Evolutionary conservation across 768 basidiomycete genomes (phyloP), one percentile per base, ranked within the genome.

Genomic region (Pholiota conissans): DNA sequence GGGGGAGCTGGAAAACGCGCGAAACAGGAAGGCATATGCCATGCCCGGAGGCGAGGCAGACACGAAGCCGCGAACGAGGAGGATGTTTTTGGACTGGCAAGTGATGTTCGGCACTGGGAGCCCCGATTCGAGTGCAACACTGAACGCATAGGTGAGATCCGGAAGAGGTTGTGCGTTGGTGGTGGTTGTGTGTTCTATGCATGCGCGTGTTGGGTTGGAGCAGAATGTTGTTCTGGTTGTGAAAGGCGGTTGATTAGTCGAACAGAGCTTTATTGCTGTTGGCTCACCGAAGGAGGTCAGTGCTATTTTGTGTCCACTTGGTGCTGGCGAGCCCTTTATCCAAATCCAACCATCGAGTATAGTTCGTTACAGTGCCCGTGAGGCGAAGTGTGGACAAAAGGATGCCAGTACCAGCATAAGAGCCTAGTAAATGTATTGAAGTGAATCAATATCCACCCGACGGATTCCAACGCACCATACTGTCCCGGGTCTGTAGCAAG

Each of bases 261-360:
- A 22, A 48, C n/a, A n/a, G 5, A 48, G 9, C 27, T 26, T 6
- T 9, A 24, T 22, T 18, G 20, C 14, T 48, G 14, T 10, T 18
- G 29, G 56, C 67, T 47, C 64, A 86, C 88, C 89, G 78, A 52
- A 73, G 68, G 46, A 83, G 83, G 13, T 73, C 70, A 6, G 65
- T 67, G 22, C 74, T 75, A 26, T 68, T 74, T 64, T 87, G 83
- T 0, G 78, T 78, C 89, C 90, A 91, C 1, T 73, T 73, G 0
- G 87, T 84, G 28, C 79, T 76, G 7, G 81, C 76, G 30, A 87
- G 69, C 2, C 77, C 87, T 58, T 81, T 71, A 58, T 91, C 88
- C 28, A 91, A 72, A 60, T 91, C 88, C 29, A 91, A 74, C 83
- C 85, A 90, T 24, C 90, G 80, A 24, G 69, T 75, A 63, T 86